These are phyloP conservation scores for Spathaspora girioi DNA, from an alignment of 805 yeast genomes.

Conservation along the genomic window DNA sequence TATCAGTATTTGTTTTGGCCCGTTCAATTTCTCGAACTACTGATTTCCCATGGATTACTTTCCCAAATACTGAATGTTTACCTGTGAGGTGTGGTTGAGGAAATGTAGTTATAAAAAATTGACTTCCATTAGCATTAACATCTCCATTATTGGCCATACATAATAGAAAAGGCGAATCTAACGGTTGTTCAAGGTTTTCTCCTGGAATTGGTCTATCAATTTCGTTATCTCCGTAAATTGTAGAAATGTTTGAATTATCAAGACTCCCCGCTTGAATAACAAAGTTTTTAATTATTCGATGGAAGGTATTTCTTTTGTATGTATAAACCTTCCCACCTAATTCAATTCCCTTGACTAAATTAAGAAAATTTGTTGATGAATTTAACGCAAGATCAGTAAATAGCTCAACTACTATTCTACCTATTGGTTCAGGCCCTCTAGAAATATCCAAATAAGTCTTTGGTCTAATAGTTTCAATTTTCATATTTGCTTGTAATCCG, in stretches of 20 bases:
- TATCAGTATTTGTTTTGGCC: conserved; percentile 35
- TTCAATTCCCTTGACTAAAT: conserved; percentile 36
- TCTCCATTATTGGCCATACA: conserved; percentile 64
- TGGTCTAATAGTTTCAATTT: conserved; percentile 25
- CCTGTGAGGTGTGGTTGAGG: conserved; percentile 73
- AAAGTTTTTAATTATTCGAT: conserved; percentile 64
- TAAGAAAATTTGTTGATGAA: conserved; percentile 48
- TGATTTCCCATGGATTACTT: conserved; percentile 63
- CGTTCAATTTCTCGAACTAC: conserved; percentile 65
- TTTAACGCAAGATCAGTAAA: conserved; percentile 50
- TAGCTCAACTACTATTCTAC: conserved; percentile 62
- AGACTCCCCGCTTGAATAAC: conserved; percentile 70
- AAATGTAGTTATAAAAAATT: conserved; percentile 67
- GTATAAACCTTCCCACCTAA: conserved; percentile 19
- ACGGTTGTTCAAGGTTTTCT: conserved; percentile 48
- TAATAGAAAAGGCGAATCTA: conserved; percentile 47
- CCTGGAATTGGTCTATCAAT: conserved; percentile 38
- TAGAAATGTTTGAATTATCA: conserved; percentile 28
- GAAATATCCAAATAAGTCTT: conserved; percentile 50
- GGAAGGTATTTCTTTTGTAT: conserved; percentile 49
- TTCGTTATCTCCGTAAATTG: conserved; percentile 11
- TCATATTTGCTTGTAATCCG: conserved; percentile 21
- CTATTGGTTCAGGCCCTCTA: conserved; percentile 40
- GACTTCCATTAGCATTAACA: conserved; percentile 52
- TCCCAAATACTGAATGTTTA: conserved; percentile 76